Percentiles rank a stretch among this genome's conserved stretches.
These are phyloP conservation scores for Bipolaris zeicola DNA, from an alignment of 2,329 filamentous ascomycete species.

Conservation along the genomic window DNA sequence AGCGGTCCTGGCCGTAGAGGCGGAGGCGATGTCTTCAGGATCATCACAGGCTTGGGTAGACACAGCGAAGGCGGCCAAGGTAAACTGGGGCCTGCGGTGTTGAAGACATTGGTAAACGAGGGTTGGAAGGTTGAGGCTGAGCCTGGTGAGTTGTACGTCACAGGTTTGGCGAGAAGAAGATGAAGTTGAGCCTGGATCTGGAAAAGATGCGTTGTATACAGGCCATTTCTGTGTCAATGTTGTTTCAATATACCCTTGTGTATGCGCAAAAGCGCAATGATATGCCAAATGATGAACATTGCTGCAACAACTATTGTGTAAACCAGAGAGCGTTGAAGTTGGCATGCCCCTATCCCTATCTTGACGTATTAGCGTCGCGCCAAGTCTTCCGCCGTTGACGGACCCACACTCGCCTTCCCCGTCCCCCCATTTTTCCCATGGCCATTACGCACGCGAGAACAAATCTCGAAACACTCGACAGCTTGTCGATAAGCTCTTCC, in stretches of 20 bases:
- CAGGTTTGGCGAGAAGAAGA: constrained; percentile 56
- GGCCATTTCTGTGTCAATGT: constrained; percentile 1
- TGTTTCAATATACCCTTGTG: neutral
- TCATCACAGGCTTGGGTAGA: constrained; percentile 80
- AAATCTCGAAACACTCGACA: constrained; percentile 9
- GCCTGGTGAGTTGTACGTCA: constrained; percentile 72
- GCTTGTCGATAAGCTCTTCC: constrained; percentile 8
- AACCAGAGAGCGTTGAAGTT: neutral
- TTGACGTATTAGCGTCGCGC: constrained; percentile 10
- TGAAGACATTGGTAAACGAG: constrained; percentile 72
- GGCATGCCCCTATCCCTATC: neutral
- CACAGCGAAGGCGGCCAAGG: constrained; percentile 80
- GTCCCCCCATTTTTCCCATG: neutral
- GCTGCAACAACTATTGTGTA: neutral
- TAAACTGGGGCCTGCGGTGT: constrained; percentile 79
- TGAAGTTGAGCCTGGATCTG: constrained; percentile 7
- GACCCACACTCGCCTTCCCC: constrained; percentile 2
- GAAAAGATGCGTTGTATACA: neutral
- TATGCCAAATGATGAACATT: neutral
- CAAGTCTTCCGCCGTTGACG: constrained; percentile 15
- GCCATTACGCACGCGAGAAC: neutral
- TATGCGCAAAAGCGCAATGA: neutral
- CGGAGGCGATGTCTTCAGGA: constrained; percentile 63
- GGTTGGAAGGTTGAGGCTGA: constrained; percentile 82
- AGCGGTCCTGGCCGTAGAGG: constrained; percentile 52